Percentiles rank a stretch among this genome's conserved stretches.
These are phyloP conservation scores for Gossypium longicalyx DNA, from an alignment of 345 rosid genomes.

Conservation along the genomic window DNA sequence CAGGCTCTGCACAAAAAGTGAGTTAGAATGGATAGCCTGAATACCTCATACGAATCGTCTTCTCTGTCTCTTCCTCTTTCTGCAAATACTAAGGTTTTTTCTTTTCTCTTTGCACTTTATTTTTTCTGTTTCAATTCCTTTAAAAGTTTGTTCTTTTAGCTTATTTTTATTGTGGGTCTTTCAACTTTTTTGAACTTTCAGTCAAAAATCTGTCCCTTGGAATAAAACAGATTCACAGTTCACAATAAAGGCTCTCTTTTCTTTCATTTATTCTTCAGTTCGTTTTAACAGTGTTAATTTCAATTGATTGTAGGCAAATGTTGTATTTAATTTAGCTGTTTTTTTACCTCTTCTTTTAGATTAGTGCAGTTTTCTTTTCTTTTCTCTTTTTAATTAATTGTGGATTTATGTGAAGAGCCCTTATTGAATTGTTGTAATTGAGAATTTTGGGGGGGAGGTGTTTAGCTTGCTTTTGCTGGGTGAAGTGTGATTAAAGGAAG, in stretches of 20 bases:
- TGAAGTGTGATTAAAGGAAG: not conserved
- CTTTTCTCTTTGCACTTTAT: not conserved
- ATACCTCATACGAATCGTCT: not conserved
- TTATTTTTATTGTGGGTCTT: not conserved
- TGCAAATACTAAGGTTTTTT: not conserved
- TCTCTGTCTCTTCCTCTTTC: not conserved
- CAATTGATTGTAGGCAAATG: not conserved
- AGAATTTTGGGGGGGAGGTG: not conserved
- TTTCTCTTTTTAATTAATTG: not conserved
- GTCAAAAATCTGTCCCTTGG: not conserved
- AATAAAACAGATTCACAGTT: not conserved
- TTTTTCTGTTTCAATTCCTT: not conserved
- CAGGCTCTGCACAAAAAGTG: not conserved
- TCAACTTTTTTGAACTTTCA: not conserved
- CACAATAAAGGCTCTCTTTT: not conserved
- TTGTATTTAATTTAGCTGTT: not conserved
- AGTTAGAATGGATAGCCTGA: not conserved
- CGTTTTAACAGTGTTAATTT: not conserved
- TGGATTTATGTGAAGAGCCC: not conserved
- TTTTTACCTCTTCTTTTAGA: not conserved
- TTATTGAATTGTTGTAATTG: not conserved
- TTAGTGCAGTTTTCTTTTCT: not conserved
- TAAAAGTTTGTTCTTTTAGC: not conserved
- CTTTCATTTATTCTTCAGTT: not conserved
- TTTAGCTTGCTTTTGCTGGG: not conserved